Conservation (phyloP, 2,329 filamentous ascomycete genomes). For the Ascochyta koolunga region DNA sequence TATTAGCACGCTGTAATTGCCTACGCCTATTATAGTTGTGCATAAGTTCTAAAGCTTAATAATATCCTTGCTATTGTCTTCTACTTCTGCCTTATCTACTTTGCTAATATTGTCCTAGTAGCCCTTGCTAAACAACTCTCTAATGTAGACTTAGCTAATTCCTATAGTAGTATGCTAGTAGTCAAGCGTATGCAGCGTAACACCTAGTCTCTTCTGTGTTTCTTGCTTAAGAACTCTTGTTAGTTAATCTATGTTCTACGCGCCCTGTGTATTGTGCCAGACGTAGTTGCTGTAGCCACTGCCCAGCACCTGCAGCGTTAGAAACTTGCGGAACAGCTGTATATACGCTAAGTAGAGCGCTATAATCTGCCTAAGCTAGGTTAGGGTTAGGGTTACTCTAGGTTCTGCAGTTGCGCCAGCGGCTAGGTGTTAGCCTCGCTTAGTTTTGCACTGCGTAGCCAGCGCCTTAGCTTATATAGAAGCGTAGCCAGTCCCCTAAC, state of each 20-base stretch:
- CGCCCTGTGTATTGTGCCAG: not conserved
- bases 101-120: constrained; percentile 25
- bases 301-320: constrained; percentile 18
- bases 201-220: not conserved
- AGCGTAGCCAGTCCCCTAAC: not conserved
- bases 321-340: constrained; percentile 25
- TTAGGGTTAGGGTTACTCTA: constrained; percentile 29
- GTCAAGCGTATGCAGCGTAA: not conserved
- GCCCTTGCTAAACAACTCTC: constrained; percentile 1
- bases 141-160: constrained; percentile 3
- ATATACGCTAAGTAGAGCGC: constrained; percentile 28
- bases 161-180: constrained; percentile 21
- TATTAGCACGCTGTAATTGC: constrained; percentile 22
- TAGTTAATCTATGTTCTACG: not conserved
- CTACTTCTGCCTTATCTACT: constrained; percentile 21
- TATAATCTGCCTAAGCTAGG: constrained; percentile 26
- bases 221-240: not conserved
- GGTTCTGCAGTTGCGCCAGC: not conserved
- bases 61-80: constrained; percentile 10
- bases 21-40: constrained; percentile 11
- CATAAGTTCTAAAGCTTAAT: constrained; percentile 19
- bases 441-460: not conserved
- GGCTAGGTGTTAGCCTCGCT: not conserved
- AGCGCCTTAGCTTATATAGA: not conserved
- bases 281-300: not conserved